Evolutionary conservation across 805 yeast genomes (phyloP).

Genomic region (Yarrowia divulgata): DNA sequence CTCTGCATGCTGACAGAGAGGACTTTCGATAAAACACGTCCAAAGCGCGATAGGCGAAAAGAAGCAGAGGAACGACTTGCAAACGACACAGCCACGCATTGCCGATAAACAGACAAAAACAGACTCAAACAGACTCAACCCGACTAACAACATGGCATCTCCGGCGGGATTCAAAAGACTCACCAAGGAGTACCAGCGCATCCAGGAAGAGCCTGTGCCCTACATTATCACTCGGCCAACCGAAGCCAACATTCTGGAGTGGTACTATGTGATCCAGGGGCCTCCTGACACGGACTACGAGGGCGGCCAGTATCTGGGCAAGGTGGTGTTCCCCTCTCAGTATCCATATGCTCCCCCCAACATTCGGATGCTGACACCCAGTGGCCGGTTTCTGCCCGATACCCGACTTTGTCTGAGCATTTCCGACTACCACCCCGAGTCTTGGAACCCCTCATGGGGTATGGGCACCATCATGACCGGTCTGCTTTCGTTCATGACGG

Average conservation of each 20-base stretch:
- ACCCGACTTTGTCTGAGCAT: slow-evolving; percentile 86
- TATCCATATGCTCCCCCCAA: slow-evolving; percentile 92
- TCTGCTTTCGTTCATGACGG: slow-evolving; percentile 88
- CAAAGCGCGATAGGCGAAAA: background rate
- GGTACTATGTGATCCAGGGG: slow-evolving; percentile 93
- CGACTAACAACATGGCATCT: background rate
- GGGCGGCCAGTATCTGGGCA: slow-evolving; percentile 88
- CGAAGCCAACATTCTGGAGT: slow-evolving; percentile 84
- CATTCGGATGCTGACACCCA: slow-evolving; percentile 83
- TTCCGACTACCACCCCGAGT: slow-evolving; percentile 93
- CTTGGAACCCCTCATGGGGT: slow-evolving; percentile 98
- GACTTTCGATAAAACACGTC: too few relatives aligned
- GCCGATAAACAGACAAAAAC: background rate
- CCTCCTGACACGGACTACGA: slow-evolving; percentile 92
- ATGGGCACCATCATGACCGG: slow-evolving; percentile 90
- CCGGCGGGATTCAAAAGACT: slow-evolving; percentile 51
- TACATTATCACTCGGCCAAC: slow-evolving; percentile 83
- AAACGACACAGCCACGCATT: background rate
- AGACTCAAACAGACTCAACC: background rate
- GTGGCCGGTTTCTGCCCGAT: slow-evolving; percentile 68
- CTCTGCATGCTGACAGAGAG: background rate
- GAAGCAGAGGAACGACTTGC: too few relatives aligned
- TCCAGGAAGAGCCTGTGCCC: slow-evolving; percentile 83
- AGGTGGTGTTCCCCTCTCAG: slow-evolving; percentile 79
- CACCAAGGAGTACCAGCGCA: slow-evolving; percentile 80